Base-by-base conservation (phyloP, 23 red algal genomes). In the Gracilaria gracilis region DNA sequence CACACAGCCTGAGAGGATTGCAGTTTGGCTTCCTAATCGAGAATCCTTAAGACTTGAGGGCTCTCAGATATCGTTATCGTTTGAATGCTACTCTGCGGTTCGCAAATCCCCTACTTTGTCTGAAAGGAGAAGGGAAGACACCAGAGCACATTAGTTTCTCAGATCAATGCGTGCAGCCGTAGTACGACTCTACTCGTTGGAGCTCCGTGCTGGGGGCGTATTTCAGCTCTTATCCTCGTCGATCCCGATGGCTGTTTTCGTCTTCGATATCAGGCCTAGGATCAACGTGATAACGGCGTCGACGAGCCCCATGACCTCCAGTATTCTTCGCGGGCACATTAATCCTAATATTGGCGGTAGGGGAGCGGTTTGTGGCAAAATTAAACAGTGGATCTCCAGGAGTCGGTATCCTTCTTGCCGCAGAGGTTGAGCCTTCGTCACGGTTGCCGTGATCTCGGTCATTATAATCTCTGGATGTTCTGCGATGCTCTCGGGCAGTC, bases 331-430 rank as follows among this genome's bases (percentile, higher is more conserved):
- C 1, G 38, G 72, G 25, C 13, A 31, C 20, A 49, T 17, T 27
- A 27, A 77, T 51, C 27, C 42, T 50, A 4, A 49, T 46, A 13
- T 51, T 77, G 1, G 72, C 13, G 8, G 38, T 77, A 15, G 72
- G 27, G 23, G 72, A 46, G 9, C 38, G 72, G 34, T 77, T 77
- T 9, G 40, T 33, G 7, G 72, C 72, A 13, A 77, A 51, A 28
- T 50, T 77, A 51, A 77, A 77, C 11, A 77, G 21, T 32, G 27
- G 27, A 69, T 69, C 64, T 17, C 27, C 64, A 19, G 64, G 64
- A 69, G 31, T 37, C 46, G 72, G 27, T 42, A 51, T 24, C 3
- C n/a, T 23, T 50, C 39, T 28, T 14, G 72, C 72, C 27, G n/a
- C 72, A 25, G 39, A 49, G 42, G 36, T 36, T 24, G 42, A 46